Evolutionary conservation across 2,329 filamentous ascomycete species (phyloP).

Genomic region (Diaporthe amygdali): DNA sequence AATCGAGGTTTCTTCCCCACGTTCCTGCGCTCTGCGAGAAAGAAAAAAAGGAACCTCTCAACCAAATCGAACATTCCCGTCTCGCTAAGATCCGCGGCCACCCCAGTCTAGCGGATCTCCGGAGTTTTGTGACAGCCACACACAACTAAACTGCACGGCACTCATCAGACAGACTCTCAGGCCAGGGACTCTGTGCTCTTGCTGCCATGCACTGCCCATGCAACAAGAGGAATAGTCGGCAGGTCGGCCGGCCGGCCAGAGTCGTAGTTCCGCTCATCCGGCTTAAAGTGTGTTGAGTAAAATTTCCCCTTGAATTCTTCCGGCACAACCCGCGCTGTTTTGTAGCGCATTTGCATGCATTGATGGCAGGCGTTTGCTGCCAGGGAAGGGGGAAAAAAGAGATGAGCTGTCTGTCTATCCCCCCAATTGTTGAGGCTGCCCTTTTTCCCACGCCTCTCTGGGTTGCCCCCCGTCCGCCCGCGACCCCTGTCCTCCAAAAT

Average conservation of each 20-base stretch:
- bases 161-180: too few relatives aligned
- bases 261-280: not conserved
- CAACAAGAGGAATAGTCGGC: not conserved
- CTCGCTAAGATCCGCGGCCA: constrained; percentile 7
- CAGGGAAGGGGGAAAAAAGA: constrained; percentile 11
- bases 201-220: not conserved
- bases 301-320: not conserved
- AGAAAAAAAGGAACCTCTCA: constrained; percentile 18
- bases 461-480: not conserved
- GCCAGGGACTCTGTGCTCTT: not conserved
- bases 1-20: constrained; percentile 17
- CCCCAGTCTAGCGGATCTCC: constrained; percentile 23
- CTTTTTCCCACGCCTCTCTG: not conserved
- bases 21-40: not conserved
- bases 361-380: not conserved
- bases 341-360: not conserved
- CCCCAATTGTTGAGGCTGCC: constrained; percentile 26
- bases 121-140: constrained; percentile 1
- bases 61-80: constrained; percentile 18
- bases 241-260: not conserved
- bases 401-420: not conserved
- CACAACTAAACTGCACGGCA: not conserved
- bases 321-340: constrained; percentile 7
- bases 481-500: not conserved
- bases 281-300: not conserved